A percentile compares a stretch with the other conserved stretches of the same genome.
These are phyloP conservation scores for Kluyveromyces starmeri DNA, from an alignment of 805 yeast species.

Conservation along the genomic window DNA sequence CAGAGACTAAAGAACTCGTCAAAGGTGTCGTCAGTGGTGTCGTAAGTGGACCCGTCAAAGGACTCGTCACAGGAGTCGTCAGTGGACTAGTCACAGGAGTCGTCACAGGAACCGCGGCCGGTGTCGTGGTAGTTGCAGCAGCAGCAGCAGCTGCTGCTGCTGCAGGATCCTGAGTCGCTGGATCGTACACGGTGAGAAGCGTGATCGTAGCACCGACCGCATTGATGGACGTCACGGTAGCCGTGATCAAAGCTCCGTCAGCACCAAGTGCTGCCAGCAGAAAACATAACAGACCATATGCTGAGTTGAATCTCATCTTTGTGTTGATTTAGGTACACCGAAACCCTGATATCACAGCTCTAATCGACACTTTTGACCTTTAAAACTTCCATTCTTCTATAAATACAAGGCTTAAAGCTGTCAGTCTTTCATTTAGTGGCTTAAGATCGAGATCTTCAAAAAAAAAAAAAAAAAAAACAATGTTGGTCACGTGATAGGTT, in stretches of 20 bases:
- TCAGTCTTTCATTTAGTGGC: too few species aligned
- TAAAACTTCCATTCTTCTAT: too few species aligned
- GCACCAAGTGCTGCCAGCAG: conserved; percentile 2
- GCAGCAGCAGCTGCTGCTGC: conserved; percentile 7
- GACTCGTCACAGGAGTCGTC: conserved; percentile 11
- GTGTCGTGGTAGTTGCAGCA: conserved; percentile 9
- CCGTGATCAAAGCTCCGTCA: conserved; percentile 4
- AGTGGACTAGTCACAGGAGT: conserved; percentile 12
- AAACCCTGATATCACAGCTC: background rate
- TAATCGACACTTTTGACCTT: too few species aligned
- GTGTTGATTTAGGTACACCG: background rate
- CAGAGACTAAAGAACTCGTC: conserved; percentile 14
- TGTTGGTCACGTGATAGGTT: too few species aligned
- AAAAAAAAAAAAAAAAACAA: too few species aligned
- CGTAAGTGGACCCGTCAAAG: conserved; percentile 17
- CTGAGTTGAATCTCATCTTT: background rate
- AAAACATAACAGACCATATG: conserved; percentile 4
- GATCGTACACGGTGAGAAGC: conserved; percentile 1
- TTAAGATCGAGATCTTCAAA: too few species aligned
- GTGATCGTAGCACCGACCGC: conserved; percentile 6
- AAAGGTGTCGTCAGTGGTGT: conserved; percentile 21
- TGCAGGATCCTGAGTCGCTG: conserved; percentile 3
- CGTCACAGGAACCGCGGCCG: conserved; percentile 8
- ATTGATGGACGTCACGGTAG: conserved; percentile 2
- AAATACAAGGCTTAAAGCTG: too few species aligned